Percentiles rank a stretch among this genome's conserved stretches.
Conservation (phyloP, 176 grass and related monocot genomes). For the Leersia perrieri region DNA sequence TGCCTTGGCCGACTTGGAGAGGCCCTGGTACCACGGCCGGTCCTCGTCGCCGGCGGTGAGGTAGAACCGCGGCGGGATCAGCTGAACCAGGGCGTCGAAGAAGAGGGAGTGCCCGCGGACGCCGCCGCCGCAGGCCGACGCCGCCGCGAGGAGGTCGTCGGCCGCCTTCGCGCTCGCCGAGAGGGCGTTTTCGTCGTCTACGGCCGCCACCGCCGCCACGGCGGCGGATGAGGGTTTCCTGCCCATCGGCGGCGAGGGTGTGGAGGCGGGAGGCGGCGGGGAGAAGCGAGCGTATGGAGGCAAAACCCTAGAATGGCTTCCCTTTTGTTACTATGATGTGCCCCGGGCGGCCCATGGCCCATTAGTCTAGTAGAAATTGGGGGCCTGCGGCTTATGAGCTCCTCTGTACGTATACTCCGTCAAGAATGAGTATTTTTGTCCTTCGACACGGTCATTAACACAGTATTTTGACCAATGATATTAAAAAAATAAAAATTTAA, state of each 20-base stretch:
- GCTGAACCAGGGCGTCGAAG: slow-evolving; percentile 79
- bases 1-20: slow-evolving; percentile 66
- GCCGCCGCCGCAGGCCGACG: slow-evolving; percentile 18
- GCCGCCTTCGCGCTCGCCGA: slow-evolving; percentile 21
- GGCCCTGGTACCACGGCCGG: slow-evolving; percentile 77
- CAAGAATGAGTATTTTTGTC: no score
- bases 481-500: no score
- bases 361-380: no score
- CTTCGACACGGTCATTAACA: no score
- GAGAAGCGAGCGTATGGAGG: not conserved
- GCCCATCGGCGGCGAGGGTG: slow-evolving; percentile 26
- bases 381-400: no score
- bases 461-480: no score
- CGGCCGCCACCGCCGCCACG: not conserved
- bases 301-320: not conserved
- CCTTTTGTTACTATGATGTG: not conserved
- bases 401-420: no score
- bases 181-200: not conserved
- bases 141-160: slow-evolving; percentile 37
- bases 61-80: slow-evolving; percentile 81
- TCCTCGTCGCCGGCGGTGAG: slow-evolving; percentile 55
- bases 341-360: not conserved
- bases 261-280: not conserved
- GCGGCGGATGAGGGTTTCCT: slow-evolving; percentile 37
- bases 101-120: slow-evolving; percentile 55